Percentiles rank a stretch among this genome's conserved stretches.
Evolutionary conservation across 305 asterid species (phyloP).

Genomic region (Plantago lanceolata): DNA sequence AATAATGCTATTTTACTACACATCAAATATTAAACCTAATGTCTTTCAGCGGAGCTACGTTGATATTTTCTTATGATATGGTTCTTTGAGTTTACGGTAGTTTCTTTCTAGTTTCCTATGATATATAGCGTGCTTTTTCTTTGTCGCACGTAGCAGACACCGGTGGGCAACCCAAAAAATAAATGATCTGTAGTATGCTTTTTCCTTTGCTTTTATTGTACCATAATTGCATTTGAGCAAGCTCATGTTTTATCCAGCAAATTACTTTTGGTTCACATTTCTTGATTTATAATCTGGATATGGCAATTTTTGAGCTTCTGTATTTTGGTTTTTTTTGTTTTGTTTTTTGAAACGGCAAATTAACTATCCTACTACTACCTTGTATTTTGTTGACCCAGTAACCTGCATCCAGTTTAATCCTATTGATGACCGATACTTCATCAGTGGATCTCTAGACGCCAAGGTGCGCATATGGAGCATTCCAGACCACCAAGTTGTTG

Average conservation of each 20-base stretch:
- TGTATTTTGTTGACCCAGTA: conserved; percentile 58
- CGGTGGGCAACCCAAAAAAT: too few species aligned
- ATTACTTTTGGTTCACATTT: neutral
- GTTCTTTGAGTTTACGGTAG: conserved; percentile 3
- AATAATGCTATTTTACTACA: too few species aligned
- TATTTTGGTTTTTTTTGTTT: too few species aligned
- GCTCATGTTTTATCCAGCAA: neutral
- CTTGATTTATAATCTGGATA: conserved; percentile 11
- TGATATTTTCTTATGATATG: neutral
- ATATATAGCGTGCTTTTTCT: neutral
- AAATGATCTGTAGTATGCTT: neutral
- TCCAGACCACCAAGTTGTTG: conserved; percentile 94
- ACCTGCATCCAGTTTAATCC: conserved; percentile 99
- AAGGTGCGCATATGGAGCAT: conserved; percentile 99
- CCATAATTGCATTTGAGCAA: neutral
- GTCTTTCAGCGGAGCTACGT: conserved; percentile 1
- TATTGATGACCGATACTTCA: conserved; percentile 93
- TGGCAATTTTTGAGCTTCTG: conserved; percentile 30
- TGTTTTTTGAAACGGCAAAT: too few species aligned
- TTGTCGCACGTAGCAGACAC: neutral
- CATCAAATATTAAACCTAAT: neutral
- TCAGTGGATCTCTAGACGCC: conserved; percentile 97
- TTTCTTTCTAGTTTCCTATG: conserved; percentile 1
- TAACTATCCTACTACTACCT: too few species aligned
- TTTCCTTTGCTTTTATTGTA: neutral